These are phyloP conservation scores for Blastomyces percursus DNA, from an alignment of 2,329 filamentous ascomycete species.

Conservation along the genomic window DNA sequence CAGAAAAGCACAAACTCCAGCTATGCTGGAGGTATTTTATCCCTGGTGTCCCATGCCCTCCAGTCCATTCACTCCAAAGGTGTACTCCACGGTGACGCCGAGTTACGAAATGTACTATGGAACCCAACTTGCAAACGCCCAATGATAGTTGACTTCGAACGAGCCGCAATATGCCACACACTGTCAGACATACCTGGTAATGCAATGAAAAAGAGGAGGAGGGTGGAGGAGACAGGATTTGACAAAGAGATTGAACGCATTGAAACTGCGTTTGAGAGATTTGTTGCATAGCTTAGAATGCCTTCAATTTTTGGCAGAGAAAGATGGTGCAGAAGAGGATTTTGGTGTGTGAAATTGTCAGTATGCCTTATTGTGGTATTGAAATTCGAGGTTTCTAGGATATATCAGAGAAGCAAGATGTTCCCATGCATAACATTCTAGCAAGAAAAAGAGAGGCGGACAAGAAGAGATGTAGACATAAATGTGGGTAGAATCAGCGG, in stretches of 20 bases:
- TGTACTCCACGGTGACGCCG: slow-evolving; percentile 12
- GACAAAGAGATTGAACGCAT: slow-evolving; percentile 2
- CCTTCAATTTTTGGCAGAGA: slow-evolving; percentile 1
- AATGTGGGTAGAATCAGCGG: no score
- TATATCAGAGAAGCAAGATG: no score
- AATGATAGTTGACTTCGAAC: slow-evolving; percentile 7
- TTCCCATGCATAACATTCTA: no score
- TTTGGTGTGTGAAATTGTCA: no score
- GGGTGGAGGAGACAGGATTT: not conserved
- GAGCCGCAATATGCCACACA: not conserved
- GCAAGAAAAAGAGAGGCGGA: no score
- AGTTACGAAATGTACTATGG: slow-evolving; percentile 13
- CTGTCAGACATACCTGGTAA: slow-evolving; percentile 1
- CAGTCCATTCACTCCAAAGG: slow-evolving; percentile 7
- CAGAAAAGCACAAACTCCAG: not conserved
- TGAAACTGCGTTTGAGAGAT: not conserved
- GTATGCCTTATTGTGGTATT: no score
- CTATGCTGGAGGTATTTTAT: not conserved
- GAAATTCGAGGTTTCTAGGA: no score
- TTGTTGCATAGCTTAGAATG: not conserved
- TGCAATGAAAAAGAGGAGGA: slow-evolving; percentile 1
- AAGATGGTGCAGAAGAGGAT: no score
- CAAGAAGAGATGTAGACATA: no score
- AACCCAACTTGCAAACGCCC: slow-evolving; percentile 12
- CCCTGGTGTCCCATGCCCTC: not conserved